Conservation (phyloP, 768 basidiomycete genomes). For the Fomitopsis serialis region DNA sequence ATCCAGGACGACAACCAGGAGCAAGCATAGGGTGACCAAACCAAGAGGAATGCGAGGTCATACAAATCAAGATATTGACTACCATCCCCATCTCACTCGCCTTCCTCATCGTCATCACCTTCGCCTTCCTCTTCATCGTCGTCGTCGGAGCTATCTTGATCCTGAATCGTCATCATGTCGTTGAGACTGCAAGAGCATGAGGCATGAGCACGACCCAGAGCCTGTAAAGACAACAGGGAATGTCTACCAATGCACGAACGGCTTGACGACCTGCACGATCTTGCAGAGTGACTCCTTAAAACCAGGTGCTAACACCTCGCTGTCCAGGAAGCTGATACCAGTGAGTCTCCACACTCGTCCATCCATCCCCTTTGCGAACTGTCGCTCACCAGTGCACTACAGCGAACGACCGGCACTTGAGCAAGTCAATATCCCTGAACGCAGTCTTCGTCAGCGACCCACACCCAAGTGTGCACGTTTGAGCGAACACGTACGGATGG, state of each 20-base stretch:
- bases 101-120: background rate
- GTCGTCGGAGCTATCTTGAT: conserved; percentile 25
- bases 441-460: background rate
- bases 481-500: conserved; percentile 49
- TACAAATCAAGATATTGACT: too few species aligned
- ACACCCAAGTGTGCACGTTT: background rate
- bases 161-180: conserved; percentile 60
- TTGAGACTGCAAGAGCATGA: conserved; percentile 45
- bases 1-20: too few species aligned
- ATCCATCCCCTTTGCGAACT: too few species aligned
- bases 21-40: too few species aligned
- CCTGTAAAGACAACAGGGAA: conserved; percentile 6
- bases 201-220: too few species aligned
- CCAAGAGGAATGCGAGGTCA: too few species aligned
- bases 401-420: conserved; percentile 77
- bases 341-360: too few species aligned
- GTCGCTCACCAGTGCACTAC: conserved; percentile 54
- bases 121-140: conserved; percentile 10
- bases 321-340: conserved; percentile 79
- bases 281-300: conserved; percentile 61
- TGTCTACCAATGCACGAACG: conserved; percentile 68
- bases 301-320: conserved; percentile 58
- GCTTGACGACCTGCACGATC: conserved; percentile 52
- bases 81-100: background rate
- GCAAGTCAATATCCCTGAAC: conserved; percentile 80